Base-by-base conservation (phyloP, 257 asterid genomes). In the Salvia miltiorrhiza region DNA sequence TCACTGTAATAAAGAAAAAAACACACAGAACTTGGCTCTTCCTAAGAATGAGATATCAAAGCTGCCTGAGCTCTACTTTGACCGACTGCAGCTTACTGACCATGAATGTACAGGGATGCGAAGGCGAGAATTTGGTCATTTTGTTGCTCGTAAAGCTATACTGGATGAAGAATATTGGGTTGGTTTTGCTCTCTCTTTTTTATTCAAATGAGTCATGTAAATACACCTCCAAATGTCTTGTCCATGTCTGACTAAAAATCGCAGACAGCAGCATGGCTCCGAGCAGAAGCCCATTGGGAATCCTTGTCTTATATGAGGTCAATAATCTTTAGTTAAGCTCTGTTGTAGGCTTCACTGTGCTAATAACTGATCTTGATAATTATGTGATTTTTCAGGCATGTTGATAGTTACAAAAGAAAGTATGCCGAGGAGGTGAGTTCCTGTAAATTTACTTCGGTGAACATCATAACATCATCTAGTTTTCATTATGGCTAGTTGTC, bases 201-300 rank as follows among this genome's bases (percentile, higher is more conserved):
- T 24, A 14, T 19, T 71, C 45, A 26, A 43, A 54, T 62, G 7
- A 28, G 33, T 61, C 21, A 48, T 63, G 26, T 52, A 21, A 70
- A 72, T 23, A 26, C 73, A 41, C 67, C 59, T 23, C 57, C 50
- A 49, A 68, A 10, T 43, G 71, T 77, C 73, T 76, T 76, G 74
- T 80, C 84, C 78, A 68, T 81, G 80, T 81, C 81, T 82, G 79
- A 81, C 76, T 83, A 65, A 67, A 73, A 73, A 70, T 86, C 86
- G 76, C 90, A 93, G 97, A 88, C 97, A 66, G 97, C 98, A 47
- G 91, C 98, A 44, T 93, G 97, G 97, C 86, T 93, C 73, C 88
- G 98, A 67, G 97, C 98, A 72, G 98, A 93, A 81, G 95, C 98
- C 59, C 95, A 93, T 65, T 90, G 96, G 97, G 98, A 93, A 73